A percentile compares a stretch with the other conserved stretches of the same genome.
Conservation (phyloP, 345 rosid species). For the Lumnitzera racemosa region DNA sequence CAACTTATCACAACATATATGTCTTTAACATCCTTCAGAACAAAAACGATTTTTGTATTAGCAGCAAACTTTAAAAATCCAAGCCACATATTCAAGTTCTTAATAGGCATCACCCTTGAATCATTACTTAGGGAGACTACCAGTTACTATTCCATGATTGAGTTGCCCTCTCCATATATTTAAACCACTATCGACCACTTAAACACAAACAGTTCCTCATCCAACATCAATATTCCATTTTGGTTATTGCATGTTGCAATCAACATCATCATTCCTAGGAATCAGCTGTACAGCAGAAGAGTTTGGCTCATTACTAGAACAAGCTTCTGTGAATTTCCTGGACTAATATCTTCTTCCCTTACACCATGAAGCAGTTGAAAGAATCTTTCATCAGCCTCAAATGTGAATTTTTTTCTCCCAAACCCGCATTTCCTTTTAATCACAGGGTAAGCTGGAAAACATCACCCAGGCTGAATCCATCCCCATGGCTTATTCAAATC, state of each 20-base stretch:
- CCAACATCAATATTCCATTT: conserved; percentile 14
- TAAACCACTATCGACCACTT: conserved; percentile 14
- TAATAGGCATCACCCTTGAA: conserved; percentile 24
- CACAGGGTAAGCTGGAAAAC: conserved; percentile 26
- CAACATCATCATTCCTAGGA: conserved; percentile 22
- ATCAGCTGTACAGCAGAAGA: conserved; percentile 13
- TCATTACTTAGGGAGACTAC: conserved; percentile 12
- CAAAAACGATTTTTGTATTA: conserved; percentile 12
- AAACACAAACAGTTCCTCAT: conserved; percentile 6
- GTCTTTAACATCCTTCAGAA: neutral
- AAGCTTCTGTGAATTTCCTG: conserved; percentile 16
- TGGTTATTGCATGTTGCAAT: conserved; percentile 7
- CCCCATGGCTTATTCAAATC: conserved; percentile 22
- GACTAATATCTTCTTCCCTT: conserved; percentile 19
- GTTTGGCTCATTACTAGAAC: conserved; percentile 4
- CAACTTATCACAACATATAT: conserved; percentile 6
- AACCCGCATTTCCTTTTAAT: neutral
- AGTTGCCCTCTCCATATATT: conserved; percentile 6
- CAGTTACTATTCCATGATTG: conserved; percentile 14
- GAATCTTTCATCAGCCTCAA: conserved; percentile 26
- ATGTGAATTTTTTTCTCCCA: conserved; percentile 17
- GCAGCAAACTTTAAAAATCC: conserved; percentile 22
- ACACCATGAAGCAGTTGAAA: conserved; percentile 17
- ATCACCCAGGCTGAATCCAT: conserved; percentile 31
- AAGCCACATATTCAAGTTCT: conserved; percentile 8